Conservation (phyloP, 352 stramenopile species). For the Phytopythium cucurbitacearum region DNA sequence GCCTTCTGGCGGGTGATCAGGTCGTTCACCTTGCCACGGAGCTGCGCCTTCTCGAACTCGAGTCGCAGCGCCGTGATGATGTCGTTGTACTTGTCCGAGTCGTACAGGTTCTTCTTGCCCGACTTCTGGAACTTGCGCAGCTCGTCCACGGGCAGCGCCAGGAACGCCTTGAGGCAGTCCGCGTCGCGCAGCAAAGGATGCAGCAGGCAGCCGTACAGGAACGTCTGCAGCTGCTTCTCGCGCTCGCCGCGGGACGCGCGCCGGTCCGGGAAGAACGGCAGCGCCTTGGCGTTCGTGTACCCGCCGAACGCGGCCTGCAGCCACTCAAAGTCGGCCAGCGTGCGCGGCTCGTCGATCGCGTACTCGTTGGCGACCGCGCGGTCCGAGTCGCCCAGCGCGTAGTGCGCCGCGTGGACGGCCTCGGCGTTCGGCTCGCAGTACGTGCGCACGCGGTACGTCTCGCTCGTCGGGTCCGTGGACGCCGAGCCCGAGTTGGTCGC, state of each 20-base stretch:
- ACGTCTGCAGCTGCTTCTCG: conserved; percentile 71
- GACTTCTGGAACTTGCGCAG: conserved; percentile 70
- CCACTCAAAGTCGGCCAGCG: conserved; percentile 82
- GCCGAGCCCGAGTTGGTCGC: conserved; percentile 21
- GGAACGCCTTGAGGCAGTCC: conserved; percentile 81
- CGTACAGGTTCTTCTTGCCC: conserved; percentile 69
- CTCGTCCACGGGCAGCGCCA: conserved; percentile 66
- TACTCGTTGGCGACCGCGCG: conserved; percentile 80
- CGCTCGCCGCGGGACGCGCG: conserved; percentile 38
- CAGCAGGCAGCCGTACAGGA: conserved; percentile 76
- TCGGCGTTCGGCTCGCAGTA: conserved; percentile 75
- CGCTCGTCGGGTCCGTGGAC: conserved; percentile 32
- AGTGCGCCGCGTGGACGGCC: conserved; percentile 45
- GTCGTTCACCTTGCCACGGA: conserved; percentile 72
- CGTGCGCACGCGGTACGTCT: conserved; percentile 72
- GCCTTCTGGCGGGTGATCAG: conserved; percentile 62
- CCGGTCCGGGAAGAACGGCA: conserved; percentile 79
- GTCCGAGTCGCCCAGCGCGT: conserved; percentile 49
- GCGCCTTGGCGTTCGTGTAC: conserved; percentile 73
- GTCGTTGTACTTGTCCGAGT: conserved; percentile 76
- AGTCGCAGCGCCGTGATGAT: conserved; percentile 73
- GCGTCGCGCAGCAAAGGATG: conserved; percentile 75
- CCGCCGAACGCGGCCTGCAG: conserved; percentile 71
- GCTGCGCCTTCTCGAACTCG: conserved; percentile 84
- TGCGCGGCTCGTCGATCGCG: conserved; percentile 59